A percentile compares a stretch with the other conserved stretches of the same genome.
Conservation (phyloP, 148 eudicot genomes). For the Rheum nobile region DNA sequence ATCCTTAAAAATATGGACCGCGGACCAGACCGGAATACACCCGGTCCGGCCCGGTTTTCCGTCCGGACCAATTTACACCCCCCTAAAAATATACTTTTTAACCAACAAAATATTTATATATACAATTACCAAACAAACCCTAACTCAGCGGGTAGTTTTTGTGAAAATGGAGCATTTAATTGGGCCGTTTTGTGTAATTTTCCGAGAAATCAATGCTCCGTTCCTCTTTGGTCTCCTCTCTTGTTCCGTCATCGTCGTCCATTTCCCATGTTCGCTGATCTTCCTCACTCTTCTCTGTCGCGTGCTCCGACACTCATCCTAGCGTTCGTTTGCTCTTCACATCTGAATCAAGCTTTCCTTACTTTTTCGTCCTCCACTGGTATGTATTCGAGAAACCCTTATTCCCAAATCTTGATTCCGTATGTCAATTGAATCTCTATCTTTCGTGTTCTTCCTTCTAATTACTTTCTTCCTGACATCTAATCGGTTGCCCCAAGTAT, state of each 20-base stretch:
- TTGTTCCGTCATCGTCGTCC: background rate
- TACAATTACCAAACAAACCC: too few relatives aligned
- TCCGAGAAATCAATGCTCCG: background rate
- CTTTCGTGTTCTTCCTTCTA: background rate
- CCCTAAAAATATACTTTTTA: too few relatives aligned
- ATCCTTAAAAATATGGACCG: too few relatives aligned
- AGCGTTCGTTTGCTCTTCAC: background rate
- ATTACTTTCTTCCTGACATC: background rate
- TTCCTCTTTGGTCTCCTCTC: background rate
- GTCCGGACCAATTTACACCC: too few relatives aligned
- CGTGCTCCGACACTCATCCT: constrained; percentile 4
- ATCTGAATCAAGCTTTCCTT: background rate
- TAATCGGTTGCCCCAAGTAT: background rate
- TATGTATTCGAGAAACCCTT: constrained; percentile 1
- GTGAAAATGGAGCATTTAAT: background rate
- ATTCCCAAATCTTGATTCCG: background rate
- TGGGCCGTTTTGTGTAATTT: background rate
- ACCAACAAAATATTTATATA: too few relatives aligned
- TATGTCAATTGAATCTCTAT: background rate
- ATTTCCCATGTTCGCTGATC: background rate
- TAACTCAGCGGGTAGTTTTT: background rate
- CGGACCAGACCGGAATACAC: too few relatives aligned
- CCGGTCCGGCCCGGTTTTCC: too few relatives aligned
- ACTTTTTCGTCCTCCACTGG: background rate
- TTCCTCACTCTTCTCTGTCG: constrained; percentile 2